Conservation (phyloP, 129 eudicot species). For the Pseudognaphalium luteoalbum region DNA sequence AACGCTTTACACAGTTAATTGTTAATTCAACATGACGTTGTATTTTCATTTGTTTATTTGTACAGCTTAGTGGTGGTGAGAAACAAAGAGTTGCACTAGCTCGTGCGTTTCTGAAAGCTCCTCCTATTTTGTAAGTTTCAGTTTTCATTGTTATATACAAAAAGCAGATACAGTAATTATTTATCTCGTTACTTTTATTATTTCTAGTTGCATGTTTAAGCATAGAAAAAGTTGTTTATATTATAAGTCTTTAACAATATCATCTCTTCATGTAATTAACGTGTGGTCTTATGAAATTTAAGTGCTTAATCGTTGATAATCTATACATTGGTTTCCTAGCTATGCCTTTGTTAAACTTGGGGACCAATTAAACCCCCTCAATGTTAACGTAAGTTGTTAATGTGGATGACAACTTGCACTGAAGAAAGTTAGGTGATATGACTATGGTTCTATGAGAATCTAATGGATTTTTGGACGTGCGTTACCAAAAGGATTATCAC, state of each 20-base stretch:
- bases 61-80: slow-evolving; percentile 99
- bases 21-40: background rate
- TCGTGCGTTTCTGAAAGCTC: slow-evolving; percentile 91
- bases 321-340: background rate
- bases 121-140: slow-evolving; percentile 69
- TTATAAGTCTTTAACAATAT: background rate
- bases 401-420: background rate
- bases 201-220: slow-evolving; percentile 1
- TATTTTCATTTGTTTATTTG: slow-evolving; percentile 6
- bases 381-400: background rate
- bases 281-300: no score
- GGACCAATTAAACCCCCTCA: background rate
- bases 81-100: slow-evolving; percentile 96
- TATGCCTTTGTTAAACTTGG: background rate
- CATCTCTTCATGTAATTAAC: background rate
- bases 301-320: no score
- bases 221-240: background rate
- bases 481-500: background rate
- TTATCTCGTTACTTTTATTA: background rate
- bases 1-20: background rate
- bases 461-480: background rate
- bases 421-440: background rate
- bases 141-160: no score
- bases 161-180: background rate
- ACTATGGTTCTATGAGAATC: background rate